A percentile compares a stretch with the other conserved stretches of the same genome.
Conservation (phyloP, 2,329 filamentous ascomycete species). For the Ascosphaera apis region DNA sequence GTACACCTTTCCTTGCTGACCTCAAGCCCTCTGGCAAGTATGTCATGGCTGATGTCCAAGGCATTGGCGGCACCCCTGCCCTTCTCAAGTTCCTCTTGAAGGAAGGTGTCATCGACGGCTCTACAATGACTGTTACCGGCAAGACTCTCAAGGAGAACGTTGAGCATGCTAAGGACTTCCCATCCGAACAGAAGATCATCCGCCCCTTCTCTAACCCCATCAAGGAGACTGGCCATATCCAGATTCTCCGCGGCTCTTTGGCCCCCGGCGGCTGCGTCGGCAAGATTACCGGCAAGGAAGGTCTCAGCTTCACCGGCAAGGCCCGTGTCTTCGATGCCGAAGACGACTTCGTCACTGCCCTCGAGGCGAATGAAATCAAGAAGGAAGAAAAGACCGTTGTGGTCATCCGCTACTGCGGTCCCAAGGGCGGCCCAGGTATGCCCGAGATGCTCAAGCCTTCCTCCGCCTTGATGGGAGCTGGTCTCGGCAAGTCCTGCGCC, state of each 20-base stretch:
- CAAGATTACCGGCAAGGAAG: conserved; percentile 60
- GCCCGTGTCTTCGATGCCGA: conserved; percentile 49
- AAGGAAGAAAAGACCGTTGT: conserved; percentile 58
- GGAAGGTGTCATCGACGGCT: conserved; percentile 34
- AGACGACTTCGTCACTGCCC: conserved; percentile 42
- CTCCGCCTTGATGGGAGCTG: conserved; percentile 51
- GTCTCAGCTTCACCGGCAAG: conserved; percentile 41
- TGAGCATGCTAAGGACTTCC: conserved; percentile 38
- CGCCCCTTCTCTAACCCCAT: conserved; percentile 44
- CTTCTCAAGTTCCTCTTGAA: conserved; percentile 34
- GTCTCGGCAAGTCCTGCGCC: conserved; percentile 44
- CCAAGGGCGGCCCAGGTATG: conserved; percentile 53
- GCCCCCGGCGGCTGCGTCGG: conserved; percentile 48
- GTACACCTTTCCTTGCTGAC: conserved; percentile 57
- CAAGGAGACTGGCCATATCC: conserved; percentile 48
- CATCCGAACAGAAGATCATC: conserved; percentile 46
- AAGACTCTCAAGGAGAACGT: conserved; percentile 36
- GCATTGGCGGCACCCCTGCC: conserved; percentile 33
- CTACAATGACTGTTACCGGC: conserved; percentile 37
- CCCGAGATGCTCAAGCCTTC: conserved; percentile 53
- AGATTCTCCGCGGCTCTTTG: conserved; percentile 46
- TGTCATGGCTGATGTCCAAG: conserved; percentile 34
- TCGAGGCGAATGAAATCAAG: conserved; percentile 45
- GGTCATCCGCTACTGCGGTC: conserved; percentile 52
- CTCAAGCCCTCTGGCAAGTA: conserved; percentile 54